These are phyloP conservation scores for Sungouiella thailandica DNA, from an alignment of 805 yeast genomes.

Conservation along the genomic window DNA sequence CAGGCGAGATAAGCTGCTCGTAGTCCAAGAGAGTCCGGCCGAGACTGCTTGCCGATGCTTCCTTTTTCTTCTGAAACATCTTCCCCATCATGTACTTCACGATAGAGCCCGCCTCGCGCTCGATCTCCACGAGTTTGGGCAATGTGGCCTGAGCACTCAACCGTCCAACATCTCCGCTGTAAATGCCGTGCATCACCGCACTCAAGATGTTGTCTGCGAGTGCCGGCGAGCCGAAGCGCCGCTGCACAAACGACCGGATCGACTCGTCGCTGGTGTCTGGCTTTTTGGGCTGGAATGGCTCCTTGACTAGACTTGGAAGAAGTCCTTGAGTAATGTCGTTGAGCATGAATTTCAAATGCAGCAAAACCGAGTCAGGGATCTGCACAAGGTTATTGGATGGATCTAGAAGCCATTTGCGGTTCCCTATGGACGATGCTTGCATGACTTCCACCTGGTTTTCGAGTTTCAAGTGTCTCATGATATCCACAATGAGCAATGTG, in stretches of 20 bases:
- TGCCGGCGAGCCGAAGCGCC: constrained; percentile 60
- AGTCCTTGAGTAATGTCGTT: constrained; percentile 45
- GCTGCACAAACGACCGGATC: constrained; percentile 56
- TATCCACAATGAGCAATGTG: constrained; percentile 60
- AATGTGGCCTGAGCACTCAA: constrained; percentile 64
- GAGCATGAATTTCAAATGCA: constrained; percentile 27
- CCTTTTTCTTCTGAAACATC: constrained; percentile 9
- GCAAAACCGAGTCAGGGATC: constrained; percentile 43
- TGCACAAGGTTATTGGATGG: constrained; percentile 44
- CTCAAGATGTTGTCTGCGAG: constrained; percentile 59
- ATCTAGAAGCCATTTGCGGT: constrained; percentile 61
- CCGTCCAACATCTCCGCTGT: constrained; percentile 64
- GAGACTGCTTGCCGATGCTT: constrained; percentile 1
- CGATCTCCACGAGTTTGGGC: constrained; percentile 52
- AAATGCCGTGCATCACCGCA: constrained; percentile 84
- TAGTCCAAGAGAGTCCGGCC: constrained; percentile 29
- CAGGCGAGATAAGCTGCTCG: constrained; percentile 34
- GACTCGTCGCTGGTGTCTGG: constrained; percentile 54
- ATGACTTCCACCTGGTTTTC: constrained; percentile 55
- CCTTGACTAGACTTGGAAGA: constrained; percentile 42
- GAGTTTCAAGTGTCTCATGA: constrained; percentile 44
- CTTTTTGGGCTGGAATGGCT: constrained; percentile 39
- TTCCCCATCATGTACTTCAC: constrained; percentile 41
- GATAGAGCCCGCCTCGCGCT: constrained; percentile 55
- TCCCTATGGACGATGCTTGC: constrained; percentile 54